A percentile compares a stretch with the other conserved stretches of the same genome.
phyloP scores from a whole-genome alignment of 148 eudicot genomes.

The Cornus kousa region DNA sequence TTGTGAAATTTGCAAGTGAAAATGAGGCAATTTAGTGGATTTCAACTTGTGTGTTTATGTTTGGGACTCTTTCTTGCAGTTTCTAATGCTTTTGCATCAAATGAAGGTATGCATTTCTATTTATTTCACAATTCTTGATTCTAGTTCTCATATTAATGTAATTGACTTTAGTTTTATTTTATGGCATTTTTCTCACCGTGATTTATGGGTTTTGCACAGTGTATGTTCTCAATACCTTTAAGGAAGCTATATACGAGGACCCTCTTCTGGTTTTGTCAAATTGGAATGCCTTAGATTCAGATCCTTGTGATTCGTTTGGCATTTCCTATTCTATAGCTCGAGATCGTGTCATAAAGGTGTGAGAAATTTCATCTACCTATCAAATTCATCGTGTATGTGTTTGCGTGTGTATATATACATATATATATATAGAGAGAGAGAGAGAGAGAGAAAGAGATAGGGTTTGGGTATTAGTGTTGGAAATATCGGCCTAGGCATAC shows the following conservation, averaged over 20 bases:
- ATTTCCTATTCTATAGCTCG: slow-evolving; percentile 55
- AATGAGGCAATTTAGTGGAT: too few relatives aligned
- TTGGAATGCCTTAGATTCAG: slow-evolving; percentile 80
- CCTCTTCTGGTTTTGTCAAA: slow-evolving; percentile 71
- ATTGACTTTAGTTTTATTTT: neutral
- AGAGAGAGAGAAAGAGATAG: too few relatives aligned
- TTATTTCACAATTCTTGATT: slow-evolving; percentile 36
- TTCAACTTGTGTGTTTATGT: too few relatives aligned
- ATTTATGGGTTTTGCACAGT: slow-evolving; percentile 39
- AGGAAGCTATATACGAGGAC: slow-evolving; percentile 90
- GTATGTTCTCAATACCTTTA: slow-evolving; percentile 70
- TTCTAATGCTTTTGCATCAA: too few relatives aligned
- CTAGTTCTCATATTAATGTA: neutral
- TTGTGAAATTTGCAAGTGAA: slow-evolving; percentile 4
- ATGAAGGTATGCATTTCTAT: neutral
- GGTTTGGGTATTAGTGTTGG: neutral
- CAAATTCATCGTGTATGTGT: neutral
- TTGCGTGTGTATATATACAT: neutral
- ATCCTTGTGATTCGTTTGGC: slow-evolving; percentile 85
- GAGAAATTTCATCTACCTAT: slow-evolving; percentile 28
- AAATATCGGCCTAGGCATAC: too few relatives aligned
- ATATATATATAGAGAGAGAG: too few relatives aligned
- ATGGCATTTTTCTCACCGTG: neutral
- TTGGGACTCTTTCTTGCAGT: too few relatives aligned
- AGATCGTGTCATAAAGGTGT: slow-evolving; percentile 76